These are phyloP conservation scores for Musa itinerans DNA, from an alignment of 176 grass and related monocot species.

Conservation along the genomic window DNA sequence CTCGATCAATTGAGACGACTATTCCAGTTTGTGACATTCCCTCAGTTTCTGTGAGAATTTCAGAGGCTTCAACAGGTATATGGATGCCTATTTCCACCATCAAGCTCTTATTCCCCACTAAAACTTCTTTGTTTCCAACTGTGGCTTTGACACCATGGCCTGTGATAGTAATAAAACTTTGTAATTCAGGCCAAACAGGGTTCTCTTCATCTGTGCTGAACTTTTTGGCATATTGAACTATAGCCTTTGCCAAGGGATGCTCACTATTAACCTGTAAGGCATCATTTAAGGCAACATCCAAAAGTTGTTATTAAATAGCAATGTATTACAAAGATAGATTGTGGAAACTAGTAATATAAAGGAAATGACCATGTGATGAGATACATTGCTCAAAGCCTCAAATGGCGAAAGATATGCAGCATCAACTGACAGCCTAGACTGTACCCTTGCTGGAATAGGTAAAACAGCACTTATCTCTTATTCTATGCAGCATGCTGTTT, in stretches of 20 bases:
- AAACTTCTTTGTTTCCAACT: conserved; percentile 37
- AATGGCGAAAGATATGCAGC: too few species aligned
- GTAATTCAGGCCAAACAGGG: conserved; percentile 52
- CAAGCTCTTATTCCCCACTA: conserved; percentile 78
- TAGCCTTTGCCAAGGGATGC: conserved; percentile 74
- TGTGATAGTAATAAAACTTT: conserved; percentile 62
- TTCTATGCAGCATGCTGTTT: too few species aligned
- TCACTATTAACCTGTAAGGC: conserved; percentile 72
- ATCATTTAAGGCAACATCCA: background rate
- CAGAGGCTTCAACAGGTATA: conserved; percentile 47
- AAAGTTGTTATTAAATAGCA: too few species aligned
- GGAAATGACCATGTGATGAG: too few species aligned
- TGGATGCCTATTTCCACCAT: conserved; percentile 52
- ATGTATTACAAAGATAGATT: too few species aligned
- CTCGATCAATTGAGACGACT: conserved; percentile 57
- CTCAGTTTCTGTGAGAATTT: conserved; percentile 71
- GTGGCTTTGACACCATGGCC: conserved; percentile 67
- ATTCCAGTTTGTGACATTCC: conserved; percentile 61
- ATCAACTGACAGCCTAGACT: too few species aligned
- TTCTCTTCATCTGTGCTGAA: conserved; percentile 45
- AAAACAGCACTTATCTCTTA: too few species aligned
- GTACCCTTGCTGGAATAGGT: too few species aligned
- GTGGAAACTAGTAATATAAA: too few species aligned
- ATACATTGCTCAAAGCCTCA: too few species aligned
- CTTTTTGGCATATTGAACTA: conserved; percentile 68